These are phyloP conservation scores for Colletotrichum sp. DNA, from an alignment of 2,329 filamentous ascomycete genomes.

Conservation along the genomic window DNA sequence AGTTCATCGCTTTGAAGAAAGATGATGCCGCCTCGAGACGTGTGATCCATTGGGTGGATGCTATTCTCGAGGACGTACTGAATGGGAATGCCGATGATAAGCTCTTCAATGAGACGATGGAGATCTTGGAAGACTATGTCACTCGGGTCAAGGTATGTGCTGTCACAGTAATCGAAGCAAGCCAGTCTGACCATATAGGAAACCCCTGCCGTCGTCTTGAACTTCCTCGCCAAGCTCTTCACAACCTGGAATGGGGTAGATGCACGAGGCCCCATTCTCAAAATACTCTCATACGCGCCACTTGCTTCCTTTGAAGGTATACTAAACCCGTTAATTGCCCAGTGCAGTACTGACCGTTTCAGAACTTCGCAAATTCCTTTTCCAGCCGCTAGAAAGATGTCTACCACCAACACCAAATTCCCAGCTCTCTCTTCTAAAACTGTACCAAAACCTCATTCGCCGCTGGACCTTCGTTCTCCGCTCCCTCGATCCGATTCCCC, in stretches of 20 bases:
- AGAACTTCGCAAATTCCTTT: slow-evolving; percentile 57
- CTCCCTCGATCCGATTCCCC: slow-evolving; percentile 39
- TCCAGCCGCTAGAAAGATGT: slow-evolving; percentile 53
- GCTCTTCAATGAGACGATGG: slow-evolving; percentile 59
- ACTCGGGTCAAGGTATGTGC: slow-evolving; percentile 56
- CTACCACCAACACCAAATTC: slow-evolving; percentile 41
- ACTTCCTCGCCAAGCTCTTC: slow-evolving; percentile 59
- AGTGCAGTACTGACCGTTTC: slow-evolving; percentile 24
- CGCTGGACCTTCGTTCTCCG: slow-evolving; percentile 59
- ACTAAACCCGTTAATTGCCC: neutral
- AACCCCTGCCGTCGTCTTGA: slow-evolving; percentile 49
- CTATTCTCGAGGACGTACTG: slow-evolving; percentile 60
- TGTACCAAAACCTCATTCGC: slow-evolving; percentile 71
- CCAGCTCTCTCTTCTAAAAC: slow-evolving; percentile 64
- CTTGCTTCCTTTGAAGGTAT: slow-evolving; percentile 62
- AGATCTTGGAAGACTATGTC: slow-evolving; percentile 61
- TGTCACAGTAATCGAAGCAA: neutral
- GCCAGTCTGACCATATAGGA: slow-evolving; percentile 14
- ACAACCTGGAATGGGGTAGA: slow-evolving; percentile 66
- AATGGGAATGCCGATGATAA: slow-evolving; percentile 54
- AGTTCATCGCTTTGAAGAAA: slow-evolving; percentile 71
- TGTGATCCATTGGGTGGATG: slow-evolving; percentile 64
- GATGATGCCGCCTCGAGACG: slow-evolving; percentile 55
- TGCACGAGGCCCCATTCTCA: slow-evolving; percentile 58
- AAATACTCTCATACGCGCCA: slow-evolving; percentile 60